These are phyloP conservation scores for Kuraishia ogatae DNA, from an alignment of 805 yeast species.

Conservation along the genomic window DNA sequence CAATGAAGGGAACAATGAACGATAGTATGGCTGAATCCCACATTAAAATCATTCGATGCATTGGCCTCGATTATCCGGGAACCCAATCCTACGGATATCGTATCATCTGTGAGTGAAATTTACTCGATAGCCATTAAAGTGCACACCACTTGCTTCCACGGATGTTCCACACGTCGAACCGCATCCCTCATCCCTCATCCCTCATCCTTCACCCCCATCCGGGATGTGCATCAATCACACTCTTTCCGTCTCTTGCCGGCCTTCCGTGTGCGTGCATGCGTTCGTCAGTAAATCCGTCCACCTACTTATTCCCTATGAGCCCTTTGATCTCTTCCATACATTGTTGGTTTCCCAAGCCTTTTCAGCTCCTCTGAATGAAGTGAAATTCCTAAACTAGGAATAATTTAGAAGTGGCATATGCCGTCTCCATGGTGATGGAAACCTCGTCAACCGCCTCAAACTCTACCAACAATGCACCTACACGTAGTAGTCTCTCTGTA, in stretches of 20 bases:
- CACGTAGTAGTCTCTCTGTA: not conserved
- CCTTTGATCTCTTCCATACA: too few relatives aligned
- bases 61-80: not conserved
- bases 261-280: too few relatives aligned
- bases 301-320: too few relatives aligned
- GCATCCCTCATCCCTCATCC: too few relatives aligned
- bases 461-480: not conserved
- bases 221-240: not conserved
- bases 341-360: too few relatives aligned
- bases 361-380: not conserved
- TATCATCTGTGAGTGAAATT: not conserved
- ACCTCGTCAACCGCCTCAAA: not conserved
- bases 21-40: not conserved
- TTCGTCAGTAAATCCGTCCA: too few relatives aligned
- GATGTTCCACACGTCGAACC: not conserved
- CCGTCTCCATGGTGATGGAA: not conserved
- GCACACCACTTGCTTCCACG: not conserved
- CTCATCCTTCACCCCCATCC: not conserved
- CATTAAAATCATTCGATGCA: not conserved
- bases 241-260: not conserved
- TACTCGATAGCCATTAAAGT: not conserved
- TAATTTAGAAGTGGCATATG: too few relatives aligned
- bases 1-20: too few relatives aligned
- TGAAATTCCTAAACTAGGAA: not conserved
- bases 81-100: not conserved